Conservation (phyloP, 2,329 filamentous ascomycete species). For the Elsinoe necatrix region DNA sequence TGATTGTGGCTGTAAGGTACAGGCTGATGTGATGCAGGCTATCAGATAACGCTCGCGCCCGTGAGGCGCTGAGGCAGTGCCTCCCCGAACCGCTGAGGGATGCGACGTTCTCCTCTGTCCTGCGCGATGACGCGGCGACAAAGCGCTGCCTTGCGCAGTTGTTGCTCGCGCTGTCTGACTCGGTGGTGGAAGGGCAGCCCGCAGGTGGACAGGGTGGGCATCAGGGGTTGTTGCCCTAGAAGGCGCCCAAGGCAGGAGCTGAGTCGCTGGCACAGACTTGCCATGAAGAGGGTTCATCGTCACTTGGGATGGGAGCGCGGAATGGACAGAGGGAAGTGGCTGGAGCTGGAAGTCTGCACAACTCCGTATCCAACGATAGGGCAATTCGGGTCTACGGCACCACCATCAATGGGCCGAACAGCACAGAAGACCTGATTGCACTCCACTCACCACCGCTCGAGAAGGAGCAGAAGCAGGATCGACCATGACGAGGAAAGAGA, state of each 20-base stretch:
- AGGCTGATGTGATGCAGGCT: constrained; percentile 47
- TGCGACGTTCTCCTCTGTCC: constrained; percentile 90
- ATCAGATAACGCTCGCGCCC: constrained; percentile 90
- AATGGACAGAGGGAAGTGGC: too few species aligned
- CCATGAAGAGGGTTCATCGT: too few species aligned
- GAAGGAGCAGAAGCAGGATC: too few species aligned
- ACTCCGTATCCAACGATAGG: too few species aligned
- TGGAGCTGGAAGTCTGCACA: too few species aligned
- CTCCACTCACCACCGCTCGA: too few species aligned
- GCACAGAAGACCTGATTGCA: too few species aligned
- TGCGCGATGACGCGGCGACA: constrained; percentile 92
- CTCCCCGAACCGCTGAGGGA: constrained; percentile 97
- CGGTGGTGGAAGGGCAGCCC: constrained; percentile 22
- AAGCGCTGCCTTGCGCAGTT: constrained; percentile 97
- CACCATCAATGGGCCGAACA: too few species aligned
- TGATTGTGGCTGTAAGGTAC: neutral
- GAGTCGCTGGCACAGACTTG: neutral
- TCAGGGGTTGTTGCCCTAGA: constrained; percentile 7
- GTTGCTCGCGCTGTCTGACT: constrained; percentile 86
- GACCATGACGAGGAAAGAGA: too few species aligned
- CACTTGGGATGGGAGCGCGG: too few species aligned
- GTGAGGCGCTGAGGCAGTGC: constrained; percentile 90
- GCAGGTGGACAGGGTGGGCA: constrained; percentile 9
- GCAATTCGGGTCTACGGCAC: too few species aligned
- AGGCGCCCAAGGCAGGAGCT: neutral